phyloP scores from a whole-genome alignment of 441 rosid species.

The Pelargonium citronellum region DNA sequence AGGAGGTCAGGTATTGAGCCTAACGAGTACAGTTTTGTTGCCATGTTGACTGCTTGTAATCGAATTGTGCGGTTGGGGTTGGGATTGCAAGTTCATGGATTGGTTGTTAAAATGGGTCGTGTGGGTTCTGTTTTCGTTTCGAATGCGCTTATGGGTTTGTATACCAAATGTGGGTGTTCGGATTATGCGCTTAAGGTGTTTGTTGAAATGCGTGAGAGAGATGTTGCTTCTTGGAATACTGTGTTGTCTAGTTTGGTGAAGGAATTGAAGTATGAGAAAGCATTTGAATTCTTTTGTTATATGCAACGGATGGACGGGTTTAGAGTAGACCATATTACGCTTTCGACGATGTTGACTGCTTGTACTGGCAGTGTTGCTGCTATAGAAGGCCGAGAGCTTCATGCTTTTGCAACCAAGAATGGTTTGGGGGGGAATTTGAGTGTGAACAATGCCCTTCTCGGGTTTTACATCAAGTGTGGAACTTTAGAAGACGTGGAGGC shows the following conservation, averaged over 20 bases:
- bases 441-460: constrained; percentile 55
- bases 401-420: constrained; percentile 48
- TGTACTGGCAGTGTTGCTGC: constrained; percentile 37
- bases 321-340: constrained; percentile 47
- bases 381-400: constrained; percentile 53
- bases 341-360: constrained; percentile 56
- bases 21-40: constrained; percentile 62
- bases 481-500: constrained; percentile 35
- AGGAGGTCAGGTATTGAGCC: constrained; percentile 49
- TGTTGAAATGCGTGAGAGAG: constrained; percentile 61
- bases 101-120: constrained; percentile 46
- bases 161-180: constrained; percentile 35
- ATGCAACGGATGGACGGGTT: constrained; percentile 32
- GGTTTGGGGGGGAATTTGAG: constrained; percentile 55
- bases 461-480: constrained; percentile 50
- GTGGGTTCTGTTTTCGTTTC: constrained; percentile 43
- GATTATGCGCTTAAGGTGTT: constrained; percentile 41
- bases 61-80: constrained; percentile 40
- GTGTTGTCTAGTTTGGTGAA: constrained; percentile 54
- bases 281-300: constrained; percentile 39
- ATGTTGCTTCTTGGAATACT: constrained; percentile 67
- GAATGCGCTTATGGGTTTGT: constrained; percentile 62
- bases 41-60: constrained; percentile 62
- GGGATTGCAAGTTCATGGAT: constrained; percentile 65
- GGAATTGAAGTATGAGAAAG: constrained; percentile 32